Evolutionary conservation across 768 basidiomycete species (phyloP), one percentile per base, ranked within the genome.

Genomic region (Russula emetica): DNA sequence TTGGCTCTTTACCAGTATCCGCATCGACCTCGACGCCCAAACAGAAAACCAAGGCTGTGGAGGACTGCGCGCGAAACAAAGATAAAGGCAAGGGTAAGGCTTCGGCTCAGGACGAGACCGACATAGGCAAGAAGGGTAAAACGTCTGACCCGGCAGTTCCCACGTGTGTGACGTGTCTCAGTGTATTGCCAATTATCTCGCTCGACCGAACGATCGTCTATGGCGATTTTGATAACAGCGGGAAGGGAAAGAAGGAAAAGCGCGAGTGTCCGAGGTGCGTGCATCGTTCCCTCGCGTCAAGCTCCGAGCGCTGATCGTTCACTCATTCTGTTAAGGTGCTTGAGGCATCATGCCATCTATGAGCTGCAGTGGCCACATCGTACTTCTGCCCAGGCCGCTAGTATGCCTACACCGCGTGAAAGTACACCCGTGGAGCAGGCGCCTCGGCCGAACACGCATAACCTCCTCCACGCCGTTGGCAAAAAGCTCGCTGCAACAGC

Each of bases 311-410:
- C 62, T 53, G 60, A 69, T 61, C 47, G 62, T 54, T 67, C 30
- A 22, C 18, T 26, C 45, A 16, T 50, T 67, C n/a, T 49, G 50
- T 53, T 20, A 70, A 91, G 90, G 63, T 92, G 90, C 72, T 79
- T 92, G 74, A 86, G 90, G 22, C 90, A 92, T 73, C 82, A 79
- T 69, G 89, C 87, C 13, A 92, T 92, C 62, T 92, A 92, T 74
- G 80, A 79, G 2, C 78, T 80, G 59, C 73, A 81, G 2, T 92
- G 90, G 90, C 90, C 90, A 24, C 77, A 78, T 55, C 86, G 90
- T 59, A 70, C 82, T 44, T 75, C 78, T 40, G 80, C 81, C 54
- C 82, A 83, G 18, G 70, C 75, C 6, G 69, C 77, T 42, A 78
- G 69, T 66, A 72, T 83, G 42, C 74, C 77, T 16, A 78, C 79